These are phyloP conservation scores for Solanum clarkiae DNA, from an alignment of 257 asterid genomes.

Conservation along the genomic window DNA sequence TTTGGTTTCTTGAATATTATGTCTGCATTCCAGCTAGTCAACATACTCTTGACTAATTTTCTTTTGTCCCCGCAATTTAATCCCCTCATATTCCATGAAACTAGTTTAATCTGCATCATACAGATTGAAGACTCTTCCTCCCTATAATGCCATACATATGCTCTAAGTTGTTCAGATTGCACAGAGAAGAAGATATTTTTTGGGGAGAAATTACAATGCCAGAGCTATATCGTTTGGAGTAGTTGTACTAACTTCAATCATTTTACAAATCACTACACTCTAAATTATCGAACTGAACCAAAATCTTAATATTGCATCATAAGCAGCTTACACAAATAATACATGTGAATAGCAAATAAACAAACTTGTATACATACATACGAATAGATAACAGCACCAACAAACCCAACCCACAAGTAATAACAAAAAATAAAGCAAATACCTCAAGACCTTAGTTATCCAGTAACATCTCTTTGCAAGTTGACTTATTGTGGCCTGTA, in stretches of 20 bases:
- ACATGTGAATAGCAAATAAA: background rate
- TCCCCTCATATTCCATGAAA: no score
- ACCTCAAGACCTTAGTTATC: slow-evolving; percentile 27
- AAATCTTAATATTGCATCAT: background rate
- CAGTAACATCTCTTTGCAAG: slow-evolving; percentile 72
- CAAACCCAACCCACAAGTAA: background rate
- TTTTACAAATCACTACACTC: background rate
- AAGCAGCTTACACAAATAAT: background rate
- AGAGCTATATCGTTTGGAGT: background rate
- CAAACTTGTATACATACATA: background rate
- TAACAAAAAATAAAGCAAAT: background rate
- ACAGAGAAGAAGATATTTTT: background rate
- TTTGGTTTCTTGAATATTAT: no score
- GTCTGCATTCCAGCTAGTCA: no score
- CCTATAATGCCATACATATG: background rate
- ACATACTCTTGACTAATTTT: no score
- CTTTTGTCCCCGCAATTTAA: no score
- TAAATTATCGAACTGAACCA: background rate
- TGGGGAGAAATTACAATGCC: background rate
- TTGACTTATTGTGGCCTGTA: slow-evolving; percentile 88
- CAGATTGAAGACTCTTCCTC: no score
- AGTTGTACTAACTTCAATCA: background rate
- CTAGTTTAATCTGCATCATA: no score
- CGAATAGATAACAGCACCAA: background rate
- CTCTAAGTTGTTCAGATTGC: background rate